Conservation (phyloP, 2,329 filamentous ascomycete genomes). For the Pezicula radicicola region DNA sequence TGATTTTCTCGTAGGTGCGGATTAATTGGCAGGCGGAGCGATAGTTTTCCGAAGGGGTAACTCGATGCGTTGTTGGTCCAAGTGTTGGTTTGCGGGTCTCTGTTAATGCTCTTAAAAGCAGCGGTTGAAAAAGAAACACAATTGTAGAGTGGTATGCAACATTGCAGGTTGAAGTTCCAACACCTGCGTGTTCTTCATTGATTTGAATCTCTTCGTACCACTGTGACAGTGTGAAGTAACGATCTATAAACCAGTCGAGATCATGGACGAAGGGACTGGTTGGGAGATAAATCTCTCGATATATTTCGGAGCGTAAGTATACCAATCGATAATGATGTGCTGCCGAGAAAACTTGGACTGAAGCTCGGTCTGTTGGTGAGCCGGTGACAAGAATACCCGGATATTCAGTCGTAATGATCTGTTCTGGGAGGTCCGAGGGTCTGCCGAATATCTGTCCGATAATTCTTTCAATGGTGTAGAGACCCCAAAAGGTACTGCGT, state of each 20-base stretch:
- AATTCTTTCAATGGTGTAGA: constrained; percentile 33
- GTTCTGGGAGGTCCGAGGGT: constrained; percentile 32
- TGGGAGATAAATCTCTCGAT: constrained; percentile 5
- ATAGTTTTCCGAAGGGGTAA: not conserved
- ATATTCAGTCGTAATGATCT: constrained; percentile 34
- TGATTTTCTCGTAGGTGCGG: not conserved
- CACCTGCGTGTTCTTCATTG: not conserved
- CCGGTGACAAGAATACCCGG: constrained; percentile 13
- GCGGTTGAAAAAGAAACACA: not conserved
- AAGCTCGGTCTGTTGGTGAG: constrained; percentile 9
- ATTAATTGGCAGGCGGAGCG: not conserved
- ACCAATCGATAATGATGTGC: constrained; percentile 32
- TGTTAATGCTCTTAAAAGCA: not conserved
- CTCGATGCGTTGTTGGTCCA: not conserved
- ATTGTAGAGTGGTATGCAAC: not conserved
- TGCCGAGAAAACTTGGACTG: constrained; percentile 24
- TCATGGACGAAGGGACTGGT: not conserved
- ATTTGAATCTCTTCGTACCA: not conserved
- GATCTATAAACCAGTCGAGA: not conserved
- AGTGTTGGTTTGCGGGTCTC: too few relatives aligned
- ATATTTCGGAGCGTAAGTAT: constrained; percentile 33
- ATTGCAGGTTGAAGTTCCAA: not conserved
- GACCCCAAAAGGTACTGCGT: constrained; percentile 29
- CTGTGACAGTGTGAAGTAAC: not conserved
- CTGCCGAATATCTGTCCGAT: constrained; percentile 34